A percentile compares a stretch with the other conserved stretches of the same genome.
These are phyloP conservation scores for Linum tenue DNA, from an alignment of 345 rosid species.

Conservation along the genomic window DNA sequence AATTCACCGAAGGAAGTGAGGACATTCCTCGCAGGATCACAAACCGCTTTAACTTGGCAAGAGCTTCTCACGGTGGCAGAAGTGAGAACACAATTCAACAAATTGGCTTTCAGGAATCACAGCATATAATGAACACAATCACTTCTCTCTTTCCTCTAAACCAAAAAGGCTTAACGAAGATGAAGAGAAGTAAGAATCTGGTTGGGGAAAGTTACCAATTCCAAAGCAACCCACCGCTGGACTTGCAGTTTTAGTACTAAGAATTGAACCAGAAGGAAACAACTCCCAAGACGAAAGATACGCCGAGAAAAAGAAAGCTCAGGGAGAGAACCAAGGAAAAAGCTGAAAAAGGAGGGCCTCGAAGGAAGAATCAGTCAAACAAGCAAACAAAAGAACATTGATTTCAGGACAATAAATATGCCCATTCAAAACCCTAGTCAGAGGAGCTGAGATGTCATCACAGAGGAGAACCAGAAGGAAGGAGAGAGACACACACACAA, in stretches of 20 bases:
- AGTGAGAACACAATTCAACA: conserved; percentile 12
- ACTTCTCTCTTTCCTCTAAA: too few species aligned
- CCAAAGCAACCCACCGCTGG: conserved; percentile 25
- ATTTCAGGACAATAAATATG: conserved; percentile 49
- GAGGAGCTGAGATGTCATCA: conserved; percentile 16
- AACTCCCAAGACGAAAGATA: conserved; percentile 19
- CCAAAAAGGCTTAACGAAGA: neutral
- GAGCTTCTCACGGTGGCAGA: neutral
- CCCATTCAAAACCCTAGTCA: conserved; percentile 59
- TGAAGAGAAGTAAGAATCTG: neutral
- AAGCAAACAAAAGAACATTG: conserved; percentile 37
- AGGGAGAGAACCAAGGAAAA: conserved; percentile 15
- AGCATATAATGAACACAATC: conserved; percentile 8
- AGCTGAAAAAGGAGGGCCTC: conserved; percentile 20
- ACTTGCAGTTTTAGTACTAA: conserved; percentile 16
- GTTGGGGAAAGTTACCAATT: conserved; percentile 14
- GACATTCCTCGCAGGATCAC: too few species aligned
- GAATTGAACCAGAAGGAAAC: conserved; percentile 17
- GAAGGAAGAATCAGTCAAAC: conserved; percentile 48
- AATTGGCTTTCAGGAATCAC: conserved; percentile 4
- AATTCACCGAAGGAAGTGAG: neutral
- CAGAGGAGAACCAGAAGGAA: conserved; percentile 16
- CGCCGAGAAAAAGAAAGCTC: conserved; percentile 19
- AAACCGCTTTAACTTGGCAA: too few species aligned
- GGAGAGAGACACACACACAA: conserved; percentile 18